These are phyloP conservation scores for Pleurotus giganteus DNA, from an alignment of 768 basidiomycete genomes.

Conservation along the genomic window DNA sequence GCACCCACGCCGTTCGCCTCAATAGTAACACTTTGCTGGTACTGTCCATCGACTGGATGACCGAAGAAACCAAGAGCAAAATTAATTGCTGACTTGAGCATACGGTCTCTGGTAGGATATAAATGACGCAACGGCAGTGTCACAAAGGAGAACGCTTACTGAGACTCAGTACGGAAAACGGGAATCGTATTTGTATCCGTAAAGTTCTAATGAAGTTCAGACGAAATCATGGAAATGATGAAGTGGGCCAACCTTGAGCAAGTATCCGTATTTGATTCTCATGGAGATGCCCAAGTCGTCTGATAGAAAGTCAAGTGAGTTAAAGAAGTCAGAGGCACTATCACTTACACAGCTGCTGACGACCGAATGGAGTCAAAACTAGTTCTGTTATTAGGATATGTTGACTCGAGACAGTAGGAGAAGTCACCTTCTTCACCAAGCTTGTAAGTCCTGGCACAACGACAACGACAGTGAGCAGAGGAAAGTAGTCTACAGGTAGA, in stretches of 20 bases:
- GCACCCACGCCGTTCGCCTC: constrained; percentile 55
- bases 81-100: constrained; percentile 62
- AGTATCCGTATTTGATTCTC: constrained; percentile 76
- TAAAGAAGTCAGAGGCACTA: not conserved
- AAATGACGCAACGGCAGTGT: not conserved
- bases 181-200: constrained; percentile 59
- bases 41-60: constrained; percentile 68
- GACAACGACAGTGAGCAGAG: constrained; percentile 2
- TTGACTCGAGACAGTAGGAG: not conserved
- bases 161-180: constrained; percentile 78
- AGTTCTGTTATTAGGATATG: constrained; percentile 13
- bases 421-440: constrained; percentile 78
- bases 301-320: constrained; percentile 19
- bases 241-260: constrained; percentile 50
- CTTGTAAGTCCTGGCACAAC: constrained; percentile 92
- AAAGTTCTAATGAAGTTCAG: constrained; percentile 43
- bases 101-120: constrained; percentile 55
- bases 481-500: constrained; percentile 3
- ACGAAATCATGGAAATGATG: not conserved
- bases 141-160: constrained; percentile 35
- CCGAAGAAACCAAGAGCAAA: constrained; percentile 78
- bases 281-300: constrained; percentile 69
- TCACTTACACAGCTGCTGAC: constrained; percentile 76
- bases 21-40: constrained; percentile 76
- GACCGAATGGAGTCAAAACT: constrained; percentile 89